Base-by-base conservation (phyloP, 2,329 filamentous ascomycete species). In the Tolypocladium endophyticum region DNA sequence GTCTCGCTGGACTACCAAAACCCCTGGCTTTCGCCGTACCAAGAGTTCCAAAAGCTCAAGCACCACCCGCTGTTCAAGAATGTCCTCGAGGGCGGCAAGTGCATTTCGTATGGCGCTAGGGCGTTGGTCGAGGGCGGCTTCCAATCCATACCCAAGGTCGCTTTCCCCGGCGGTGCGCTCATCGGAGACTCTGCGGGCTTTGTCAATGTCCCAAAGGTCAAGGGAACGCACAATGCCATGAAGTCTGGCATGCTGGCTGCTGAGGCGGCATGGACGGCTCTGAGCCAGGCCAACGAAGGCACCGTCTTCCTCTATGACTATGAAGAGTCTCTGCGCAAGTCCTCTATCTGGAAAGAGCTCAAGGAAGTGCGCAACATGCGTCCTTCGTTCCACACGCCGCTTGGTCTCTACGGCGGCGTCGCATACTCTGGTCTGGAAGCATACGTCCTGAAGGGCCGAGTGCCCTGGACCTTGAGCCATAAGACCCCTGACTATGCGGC, bases 1-100 rank as follows among this genome's bases (percentile, higher is more conserved):
- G 89, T 95, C 43, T 92, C 92, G 30, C 82, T 99, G 58, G 94
- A 99, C 78, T 99, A 99, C 73, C 82, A 90, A 50, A 99, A 99
- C 75, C 94, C 94, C 0, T 99, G 93, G 91, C 76, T 97, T 59
- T 94, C 92, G 4, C 94, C 94, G 0, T 99, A 97, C 72, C 85
- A 87, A 60, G 94, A 99, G 73, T 99, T 99, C 74, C 94, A 99
- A 74, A 96, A 96, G 79, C 87, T 99, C 80, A 99, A 99, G 81
- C 89, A 93, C 67, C 94, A 99, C 74, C 92, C 94, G n/a, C 77
- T 95, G 56, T 97, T 95, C 80, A 86, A 81, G 65, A 80, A 85
- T 6, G 87, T 92, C 23, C 82, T 99, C n/a, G 90, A 97, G 74
- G 93, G 93, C 61, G 94, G 94, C 65, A 97, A 96, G 78, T 97